Evolutionary conservation across 179 eudicot species (phyloP), one percentile per base, ranked within the genome.

Genomic region (Amaranthus tricolor): DNA sequence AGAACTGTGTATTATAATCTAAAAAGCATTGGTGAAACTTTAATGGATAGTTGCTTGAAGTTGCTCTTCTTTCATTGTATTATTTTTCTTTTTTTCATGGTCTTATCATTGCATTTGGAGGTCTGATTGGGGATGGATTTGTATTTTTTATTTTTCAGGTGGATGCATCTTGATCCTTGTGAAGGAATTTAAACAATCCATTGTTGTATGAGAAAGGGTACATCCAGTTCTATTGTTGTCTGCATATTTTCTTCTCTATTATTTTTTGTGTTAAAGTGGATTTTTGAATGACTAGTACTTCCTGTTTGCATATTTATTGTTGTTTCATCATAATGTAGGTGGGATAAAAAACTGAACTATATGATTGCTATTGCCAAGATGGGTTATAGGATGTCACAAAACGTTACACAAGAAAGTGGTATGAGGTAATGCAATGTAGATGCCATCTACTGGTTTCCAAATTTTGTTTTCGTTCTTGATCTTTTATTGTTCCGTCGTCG

Each of bases 151-250:
- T 53, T 67, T n/a, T 61, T 53, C 89, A 92, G 98, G 82, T 94
- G 98, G 98, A 92, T 94, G 91, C 98, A 94, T 84, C 96, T 92
- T 79, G 98, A 94, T 87, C 98, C 98, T n/a, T 92, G 98, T 82
- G 98, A 94, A 75, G 97, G 89, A 77, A 88, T 90, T 77, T 90
- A 88, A 97, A 94, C 87, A 90, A 80, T 55, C 97, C 98, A 12
- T 78, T 94, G 71, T 76, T 94, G 20, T 94, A 94, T 81, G 97
- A 94, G 82, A 92, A 89, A 73, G 98, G 98, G 98, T 94, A 88
- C 64, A 77, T 70, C 55, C 62, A 65, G 56, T 58, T 45, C 60
- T 44, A 5, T 54, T 48, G 49, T 50, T 40, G n/a, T 58, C 60
- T 57, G 43, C 40, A 10, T 5, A 63, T 76, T 60, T 54, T 66